A percentile compares a stretch with the other conserved stretches of the same genome.
These are phyloP conservation scores for Leccinum ponderosum DNA, from an alignment of 1,284 basidiomycete genomes.

Conservation along the genomic window DNA sequence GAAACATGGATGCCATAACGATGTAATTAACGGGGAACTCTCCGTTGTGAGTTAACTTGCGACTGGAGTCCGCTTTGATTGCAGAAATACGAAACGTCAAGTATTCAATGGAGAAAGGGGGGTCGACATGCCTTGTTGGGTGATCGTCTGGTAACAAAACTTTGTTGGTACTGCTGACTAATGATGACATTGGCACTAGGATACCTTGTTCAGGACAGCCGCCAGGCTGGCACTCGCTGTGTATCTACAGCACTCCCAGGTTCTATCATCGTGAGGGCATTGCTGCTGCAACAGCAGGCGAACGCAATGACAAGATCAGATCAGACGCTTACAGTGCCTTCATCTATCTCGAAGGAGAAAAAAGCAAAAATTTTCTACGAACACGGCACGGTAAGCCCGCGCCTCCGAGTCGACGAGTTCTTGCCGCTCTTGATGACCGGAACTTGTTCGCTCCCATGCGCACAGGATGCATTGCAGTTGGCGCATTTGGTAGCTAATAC, in stretches of 20 bases:
- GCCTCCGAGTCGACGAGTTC: conserved; percentile 6
- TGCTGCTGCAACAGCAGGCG: neutral
- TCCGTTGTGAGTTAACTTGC: conserved; percentile 9
- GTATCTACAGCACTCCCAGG: conserved; percentile 10
- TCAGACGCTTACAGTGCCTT: conserved; percentile 22
- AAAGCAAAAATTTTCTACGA: conserved; percentile 31
- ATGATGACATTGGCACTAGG: conserved; percentile 19
- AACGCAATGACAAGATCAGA: conserved; percentile 29
- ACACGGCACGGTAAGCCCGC: conserved; percentile 33
- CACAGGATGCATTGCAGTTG: conserved; percentile 43
- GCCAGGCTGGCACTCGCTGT: neutral
- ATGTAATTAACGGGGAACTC: conserved; percentile 36
- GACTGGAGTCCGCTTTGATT: conserved; percentile 7
- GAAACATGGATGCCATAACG: conserved; percentile 32
- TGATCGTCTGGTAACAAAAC: conserved; percentile 22
- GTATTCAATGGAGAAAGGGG: conserved; percentile 5
- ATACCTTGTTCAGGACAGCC: neutral
- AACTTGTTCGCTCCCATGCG: conserved; percentile 17
- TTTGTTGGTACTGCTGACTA: conserved; percentile 15
- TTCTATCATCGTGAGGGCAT: conserved; percentile 15
- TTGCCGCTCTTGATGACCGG: conserved; percentile 22
- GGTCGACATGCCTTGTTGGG: conserved; percentile 22
- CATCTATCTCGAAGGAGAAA: conserved; percentile 27
- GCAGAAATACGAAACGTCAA: conserved; percentile 11
- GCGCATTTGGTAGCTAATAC: conserved; percentile 41